A percentile compares a stretch with the other conserved stretches of the same genome.
Evolutionary conservation across 2,329 filamentous ascomycete species (phyloP).

Genomic region (Juglanconis sp.): DNA sequence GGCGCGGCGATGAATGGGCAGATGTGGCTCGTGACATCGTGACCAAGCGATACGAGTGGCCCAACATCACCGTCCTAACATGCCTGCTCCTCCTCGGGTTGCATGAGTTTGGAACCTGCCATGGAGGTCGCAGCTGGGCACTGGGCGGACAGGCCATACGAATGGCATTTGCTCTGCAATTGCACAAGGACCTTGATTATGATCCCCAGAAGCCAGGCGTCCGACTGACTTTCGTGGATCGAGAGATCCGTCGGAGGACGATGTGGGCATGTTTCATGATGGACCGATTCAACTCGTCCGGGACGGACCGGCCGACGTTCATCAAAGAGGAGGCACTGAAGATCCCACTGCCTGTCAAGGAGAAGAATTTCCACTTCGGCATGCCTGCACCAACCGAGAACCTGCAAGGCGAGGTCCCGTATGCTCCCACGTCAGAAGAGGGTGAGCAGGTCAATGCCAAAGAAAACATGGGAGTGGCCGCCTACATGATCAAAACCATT

Average conservation of each 20-base stretch:
- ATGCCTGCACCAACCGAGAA: conserved; percentile 85
- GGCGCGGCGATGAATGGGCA: conserved; percentile 90
- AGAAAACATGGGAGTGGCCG: conserved; percentile 90
- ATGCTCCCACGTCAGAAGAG: conserved; percentile 59
- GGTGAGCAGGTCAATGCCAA: conserved; percentile 63
- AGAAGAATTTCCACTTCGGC: conserved; percentile 85
- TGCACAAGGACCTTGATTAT: conserved; percentile 86
- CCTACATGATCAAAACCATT: conserved; percentile 82
- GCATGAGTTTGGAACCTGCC: conserved; percentile 95
- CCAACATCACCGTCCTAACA: conserved; percentile 92
- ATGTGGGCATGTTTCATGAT: conserved; percentile 99
- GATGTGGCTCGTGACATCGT: conserved; percentile 83
- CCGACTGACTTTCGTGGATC: conserved; percentile 82
- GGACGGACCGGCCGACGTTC: conserved; percentile 87
- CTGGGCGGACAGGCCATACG: conserved; percentile 91
- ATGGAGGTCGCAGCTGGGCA: conserved; percentile 93
- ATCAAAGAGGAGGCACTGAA: conserved; percentile 85
- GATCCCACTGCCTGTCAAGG: conserved; percentile 86
- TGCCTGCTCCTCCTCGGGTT: conserved; percentile 84
- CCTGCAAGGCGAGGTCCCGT: conserved; percentile 67
- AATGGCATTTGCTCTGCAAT: conserved; percentile 93
- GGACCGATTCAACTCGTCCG: conserved; percentile 96
- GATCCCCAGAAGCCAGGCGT: conserved; percentile 66
- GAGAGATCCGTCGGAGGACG: conserved; percentile 85
- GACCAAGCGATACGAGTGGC: conserved; percentile 83